Evolutionary conservation across 768 basidiomycete species (phyloP).

Genomic region (Calocybe cyanea): DNA sequence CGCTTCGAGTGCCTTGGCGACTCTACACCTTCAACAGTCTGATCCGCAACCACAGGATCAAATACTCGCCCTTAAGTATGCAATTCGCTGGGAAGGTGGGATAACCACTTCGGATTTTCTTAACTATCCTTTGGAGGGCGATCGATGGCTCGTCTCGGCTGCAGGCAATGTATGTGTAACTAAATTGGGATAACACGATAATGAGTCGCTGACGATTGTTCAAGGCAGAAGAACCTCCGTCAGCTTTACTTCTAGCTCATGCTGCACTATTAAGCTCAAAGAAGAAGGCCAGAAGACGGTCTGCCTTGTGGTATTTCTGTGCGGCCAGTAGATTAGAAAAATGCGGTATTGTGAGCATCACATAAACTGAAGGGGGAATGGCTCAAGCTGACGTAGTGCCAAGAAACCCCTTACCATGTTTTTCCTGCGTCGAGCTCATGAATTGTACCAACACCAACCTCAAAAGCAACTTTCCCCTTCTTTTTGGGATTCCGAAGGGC

Average conservation of each 20-base stretch:
- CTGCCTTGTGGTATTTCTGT: slow-evolving; percentile 75
- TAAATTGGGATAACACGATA: background rate
- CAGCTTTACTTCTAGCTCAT: slow-evolving; percentile 76
- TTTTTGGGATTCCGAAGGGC: slow-evolving; percentile 74
- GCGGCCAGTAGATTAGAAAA: slow-evolving; percentile 80
- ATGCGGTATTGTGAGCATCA: slow-evolving; percentile 67
- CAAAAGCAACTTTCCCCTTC: slow-evolving; percentile 68
- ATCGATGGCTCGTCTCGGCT: slow-evolving; percentile 84
- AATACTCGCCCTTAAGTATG: slow-evolving; percentile 61
- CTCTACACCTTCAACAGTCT: slow-evolving; percentile 36
- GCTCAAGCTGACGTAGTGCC: slow-evolving; percentile 2
- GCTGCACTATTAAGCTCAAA: slow-evolving; percentile 67
- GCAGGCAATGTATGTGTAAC: slow-evolving; percentile 62
- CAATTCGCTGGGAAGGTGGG: slow-evolving; percentile 75
- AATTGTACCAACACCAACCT: slow-evolving; percentile 49
- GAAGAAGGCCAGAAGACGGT: slow-evolving; percentile 55
- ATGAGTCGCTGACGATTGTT: slow-evolving; percentile 22
- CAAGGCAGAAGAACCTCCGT: slow-evolving; percentile 79
- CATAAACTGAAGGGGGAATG: slow-evolving; percentile 1
- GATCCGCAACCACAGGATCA: slow-evolving; percentile 63
- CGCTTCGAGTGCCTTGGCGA: slow-evolving; percentile 56
- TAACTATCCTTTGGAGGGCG: slow-evolving; percentile 59
- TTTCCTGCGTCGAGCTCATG: slow-evolving; percentile 70
- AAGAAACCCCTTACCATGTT: slow-evolving; percentile 87
- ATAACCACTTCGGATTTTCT: slow-evolving; percentile 58